These are phyloP conservation scores for Kazachstania taianensis DNA, from an alignment of 805 yeast genomes.

Conservation along the genomic window DNA sequence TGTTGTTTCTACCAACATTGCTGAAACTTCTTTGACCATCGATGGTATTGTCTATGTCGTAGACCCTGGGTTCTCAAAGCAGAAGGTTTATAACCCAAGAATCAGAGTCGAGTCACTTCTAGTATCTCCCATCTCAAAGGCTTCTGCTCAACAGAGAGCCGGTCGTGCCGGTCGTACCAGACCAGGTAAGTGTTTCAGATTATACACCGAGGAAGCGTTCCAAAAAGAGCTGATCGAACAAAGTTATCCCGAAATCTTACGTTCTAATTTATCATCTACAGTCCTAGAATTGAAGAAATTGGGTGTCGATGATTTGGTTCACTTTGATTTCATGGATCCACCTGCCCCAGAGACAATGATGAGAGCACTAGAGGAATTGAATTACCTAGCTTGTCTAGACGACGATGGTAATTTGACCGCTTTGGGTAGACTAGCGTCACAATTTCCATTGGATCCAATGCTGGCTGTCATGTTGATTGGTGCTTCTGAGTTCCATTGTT, in stretches of 20 bases:
- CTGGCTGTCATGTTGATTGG: constrained; percentile 87
- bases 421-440: constrained; percentile 80
- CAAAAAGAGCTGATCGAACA: constrained; percentile 89
- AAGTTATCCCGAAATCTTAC: constrained; percentile 88
- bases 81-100: constrained; percentile 92
- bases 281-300: constrained; percentile 88
- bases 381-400: constrained; percentile 78
- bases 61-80: constrained; percentile 95
- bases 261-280: constrained; percentile 84
- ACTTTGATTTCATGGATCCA: constrained; percentile 97
- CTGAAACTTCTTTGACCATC: constrained; percentile 94
- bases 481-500: constrained; percentile 75
- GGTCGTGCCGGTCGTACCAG: constrained; percentile 99
- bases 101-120: constrained; percentile 88
- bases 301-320: constrained; percentile 92
- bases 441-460: constrained; percentile 93
- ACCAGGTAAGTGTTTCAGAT: constrained; percentile 94
- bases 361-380: constrained; percentile 94
- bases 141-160: constrained; percentile 96
- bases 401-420: constrained; percentile 89
- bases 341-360: constrained; percentile 99
- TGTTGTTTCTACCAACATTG: constrained; percentile 87
- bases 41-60: constrained; percentile 96
- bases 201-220: constrained; percentile 95
- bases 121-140: constrained; percentile 94